Conservation (phyloP, 805 yeast genomes). For the Suhomyces canberraensis region DNA sequence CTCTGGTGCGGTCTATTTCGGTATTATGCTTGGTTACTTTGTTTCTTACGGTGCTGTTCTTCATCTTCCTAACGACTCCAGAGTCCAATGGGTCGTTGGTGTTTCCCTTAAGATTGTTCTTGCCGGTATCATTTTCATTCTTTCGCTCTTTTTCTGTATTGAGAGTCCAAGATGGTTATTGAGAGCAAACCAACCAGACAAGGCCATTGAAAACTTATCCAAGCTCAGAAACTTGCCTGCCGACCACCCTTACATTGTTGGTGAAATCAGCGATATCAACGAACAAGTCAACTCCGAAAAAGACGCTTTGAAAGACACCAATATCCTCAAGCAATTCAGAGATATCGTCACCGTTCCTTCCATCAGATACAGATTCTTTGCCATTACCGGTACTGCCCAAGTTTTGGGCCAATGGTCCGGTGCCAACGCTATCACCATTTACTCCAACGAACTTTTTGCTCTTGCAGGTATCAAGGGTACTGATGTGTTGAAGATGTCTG, state of each 20-base stretch:
- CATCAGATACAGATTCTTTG: conserved; percentile 21
- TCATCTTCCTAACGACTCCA: conserved; percentile 13
- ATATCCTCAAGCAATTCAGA: conserved; percentile 10
- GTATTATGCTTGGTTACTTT: conserved; percentile 20
- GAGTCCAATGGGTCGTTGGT: conserved; percentile 21
- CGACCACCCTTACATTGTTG: conserved; percentile 23
- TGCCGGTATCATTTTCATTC: conserved; percentile 18
- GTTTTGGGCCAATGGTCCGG: conserved; percentile 26
- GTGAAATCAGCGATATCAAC: conserved; percentile 22
- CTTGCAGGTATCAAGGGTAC: conserved; percentile 19
- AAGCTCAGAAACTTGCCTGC: conserved; percentile 18
- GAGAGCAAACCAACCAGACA: conserved; percentile 16
- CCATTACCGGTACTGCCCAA: conserved; percentile 16
- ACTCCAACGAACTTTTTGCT: conserved; percentile 20
- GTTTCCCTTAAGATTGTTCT: conserved; percentile 18
- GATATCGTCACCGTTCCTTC: conserved; percentile 16
- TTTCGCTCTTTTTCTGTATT: conserved; percentile 17
- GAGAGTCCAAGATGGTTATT: conserved; percentile 25
- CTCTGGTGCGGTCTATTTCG: conserved; percentile 24
- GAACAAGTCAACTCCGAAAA: conserved; percentile 19
- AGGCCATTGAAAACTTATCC: conserved; percentile 18
- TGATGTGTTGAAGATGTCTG: conserved; percentile 22
- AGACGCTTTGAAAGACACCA: conserved; percentile 15
- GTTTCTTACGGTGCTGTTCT: conserved; percentile 49
- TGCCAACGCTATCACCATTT: conserved; percentile 24